These are phyloP conservation scores for Hypoxylon sp. DNA, from an alignment of 2,329 filamentous ascomycete genomes.

Conservation along the genomic window DNA sequence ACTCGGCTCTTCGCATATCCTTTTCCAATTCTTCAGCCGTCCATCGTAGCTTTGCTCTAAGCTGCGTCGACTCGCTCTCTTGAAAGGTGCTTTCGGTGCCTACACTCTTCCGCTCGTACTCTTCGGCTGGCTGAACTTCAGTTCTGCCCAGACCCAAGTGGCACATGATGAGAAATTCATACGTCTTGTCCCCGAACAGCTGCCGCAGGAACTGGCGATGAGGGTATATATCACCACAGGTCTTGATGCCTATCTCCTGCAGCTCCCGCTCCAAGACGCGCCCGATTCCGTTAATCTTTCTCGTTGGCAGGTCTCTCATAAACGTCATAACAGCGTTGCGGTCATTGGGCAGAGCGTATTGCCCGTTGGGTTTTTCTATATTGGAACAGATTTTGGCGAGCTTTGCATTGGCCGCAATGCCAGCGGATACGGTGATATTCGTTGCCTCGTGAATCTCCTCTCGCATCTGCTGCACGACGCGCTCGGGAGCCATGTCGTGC, in stretches of 20 bases:
- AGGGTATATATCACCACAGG: constrained; percentile 84
- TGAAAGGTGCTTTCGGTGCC: constrained; percentile 92
- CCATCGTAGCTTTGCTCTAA: constrained; percentile 79
- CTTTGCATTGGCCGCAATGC: constrained; percentile 91
- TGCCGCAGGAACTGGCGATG: constrained; percentile 76
- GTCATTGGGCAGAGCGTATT: constrained; percentile 78
- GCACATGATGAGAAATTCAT: constrained; percentile 82
- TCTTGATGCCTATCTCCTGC: constrained; percentile 84
- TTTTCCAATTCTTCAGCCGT: constrained; percentile 87
- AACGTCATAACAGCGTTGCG: constrained; percentile 80
- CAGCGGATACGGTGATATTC: constrained; percentile 88
- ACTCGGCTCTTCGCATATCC: constrained; percentile 79
- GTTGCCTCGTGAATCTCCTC: constrained; percentile 77
- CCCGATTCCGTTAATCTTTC: constrained; percentile 95
- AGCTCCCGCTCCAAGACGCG: constrained; percentile 92
- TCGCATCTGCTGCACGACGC: constrained; percentile 80
- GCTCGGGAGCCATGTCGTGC: constrained; percentile 72
- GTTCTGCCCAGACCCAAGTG: constrained; percentile 89
- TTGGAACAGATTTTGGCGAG: constrained; percentile 96
- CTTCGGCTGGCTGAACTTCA: constrained; percentile 82
- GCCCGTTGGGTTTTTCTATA: constrained; percentile 94
- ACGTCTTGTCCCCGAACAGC: constrained; percentile 91
- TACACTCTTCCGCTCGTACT: constrained; percentile 90
- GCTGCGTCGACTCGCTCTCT: constrained; percentile 73
- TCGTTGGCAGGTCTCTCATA: constrained; percentile 81